phyloP scores from a whole-genome alignment of 2,329 filamentous ascomycete species.

The Talaromyces sp. region DNA sequence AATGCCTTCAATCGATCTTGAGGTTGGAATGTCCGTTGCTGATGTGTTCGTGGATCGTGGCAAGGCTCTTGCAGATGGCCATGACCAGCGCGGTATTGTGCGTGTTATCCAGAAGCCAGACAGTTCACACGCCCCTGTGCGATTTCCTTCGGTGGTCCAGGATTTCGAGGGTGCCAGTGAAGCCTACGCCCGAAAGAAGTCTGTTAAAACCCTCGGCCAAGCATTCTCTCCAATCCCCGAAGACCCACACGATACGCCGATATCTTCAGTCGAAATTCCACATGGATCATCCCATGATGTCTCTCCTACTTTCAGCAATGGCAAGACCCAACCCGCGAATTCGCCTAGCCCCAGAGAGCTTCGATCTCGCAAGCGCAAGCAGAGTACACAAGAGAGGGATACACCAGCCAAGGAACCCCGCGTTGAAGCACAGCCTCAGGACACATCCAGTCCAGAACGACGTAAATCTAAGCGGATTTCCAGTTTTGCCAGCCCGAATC shows the following conservation, averaged over 20 bases:
- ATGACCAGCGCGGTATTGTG: slow-evolving; percentile 39
- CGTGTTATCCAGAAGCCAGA: slow-evolving; percentile 39
- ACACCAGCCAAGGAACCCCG: slow-evolving; percentile 30
- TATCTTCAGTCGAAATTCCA: not conserved
- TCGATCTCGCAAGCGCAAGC: slow-evolving; percentile 27
- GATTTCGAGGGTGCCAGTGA: slow-evolving; percentile 37
- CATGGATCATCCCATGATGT: not conserved
- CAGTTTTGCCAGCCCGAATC: not conserved
- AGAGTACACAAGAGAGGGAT: slow-evolving; percentile 17
- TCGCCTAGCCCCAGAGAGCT: slow-evolving; percentile 14
- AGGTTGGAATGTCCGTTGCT: slow-evolving; percentile 37
- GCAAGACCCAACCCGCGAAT: not conserved
- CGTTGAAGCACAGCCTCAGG: slow-evolving; percentile 3
- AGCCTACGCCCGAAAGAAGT: slow-evolving; percentile 16
- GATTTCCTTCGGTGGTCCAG: slow-evolving; percentile 39
- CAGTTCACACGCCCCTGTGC: slow-evolving; percentile 19
- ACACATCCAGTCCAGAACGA: not conserved
- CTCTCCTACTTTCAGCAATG: not conserved
- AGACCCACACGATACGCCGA: not conserved
- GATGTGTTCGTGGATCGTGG: slow-evolving; percentile 44
- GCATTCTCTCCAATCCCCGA: slow-evolving; percentile 14
- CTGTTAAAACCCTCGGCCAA: slow-evolving; percentile 11
- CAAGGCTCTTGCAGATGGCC: slow-evolving; percentile 35
- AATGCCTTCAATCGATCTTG: slow-evolving; percentile 35
- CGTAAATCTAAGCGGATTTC: not conserved